A percentile compares a stretch with the other conserved stretches of the same genome.
Evolutionary conservation across 805 yeast genomes (phyloP).

Genomic region (Candida corydali): DNA sequence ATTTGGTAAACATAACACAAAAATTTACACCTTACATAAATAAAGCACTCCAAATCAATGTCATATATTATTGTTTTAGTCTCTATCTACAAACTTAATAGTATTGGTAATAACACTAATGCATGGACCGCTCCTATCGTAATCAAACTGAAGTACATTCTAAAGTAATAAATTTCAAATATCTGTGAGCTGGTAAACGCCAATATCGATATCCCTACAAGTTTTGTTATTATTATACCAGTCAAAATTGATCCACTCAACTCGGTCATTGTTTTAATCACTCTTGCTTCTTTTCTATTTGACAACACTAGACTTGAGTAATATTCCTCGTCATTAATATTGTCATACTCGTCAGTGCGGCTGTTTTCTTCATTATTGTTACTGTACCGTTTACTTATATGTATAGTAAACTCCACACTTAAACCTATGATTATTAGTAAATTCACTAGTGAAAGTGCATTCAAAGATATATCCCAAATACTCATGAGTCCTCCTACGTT

Average conservation of each 20-base stretch:
- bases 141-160: conserved; percentile 89
- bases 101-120: conserved; percentile 71
- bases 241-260: conserved; percentile 91
- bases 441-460: conserved; percentile 88
- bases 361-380: too few species aligned
- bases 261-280: conserved; percentile 59
- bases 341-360: too few species aligned
- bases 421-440: conserved; percentile 89
- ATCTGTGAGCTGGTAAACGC: conserved; percentile 86
- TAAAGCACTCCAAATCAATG: too few species aligned
- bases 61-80: too few species aligned
- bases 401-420: conserved; percentile 91
- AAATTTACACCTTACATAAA: too few species aligned
- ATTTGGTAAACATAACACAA: conserved; percentile 11
- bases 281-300: conserved; percentile 19
- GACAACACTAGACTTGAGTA: conserved; percentile 1
- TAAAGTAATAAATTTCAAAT: conserved; percentile 85
- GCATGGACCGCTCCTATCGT: conserved; percentile 76
- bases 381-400: conserved; percentile 76
- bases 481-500: conserved; percentile 82
- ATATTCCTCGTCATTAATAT: conserved; percentile 12
- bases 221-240: conserved; percentile 86
- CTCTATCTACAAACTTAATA: conserved; percentile 48
- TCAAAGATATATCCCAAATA: conserved; percentile 68
- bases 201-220: conserved; percentile 81